Evolutionary conservation across 805 yeast species (phyloP), one percentile per base, ranked within the genome.

Genomic region (Candida golubevii): DNA sequence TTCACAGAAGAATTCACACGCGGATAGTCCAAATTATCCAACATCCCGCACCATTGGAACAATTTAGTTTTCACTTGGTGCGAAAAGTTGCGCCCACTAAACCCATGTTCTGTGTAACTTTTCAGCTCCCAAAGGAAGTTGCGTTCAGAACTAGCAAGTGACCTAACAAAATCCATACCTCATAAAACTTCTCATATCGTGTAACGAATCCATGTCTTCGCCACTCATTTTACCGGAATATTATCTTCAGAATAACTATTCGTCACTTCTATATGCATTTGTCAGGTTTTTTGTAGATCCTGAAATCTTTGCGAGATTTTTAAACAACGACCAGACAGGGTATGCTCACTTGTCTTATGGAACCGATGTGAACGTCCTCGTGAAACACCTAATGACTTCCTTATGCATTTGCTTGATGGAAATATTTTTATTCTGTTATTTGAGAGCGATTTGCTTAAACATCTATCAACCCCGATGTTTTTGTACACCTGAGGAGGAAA

Each of bases 11-110:
- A 53, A 77, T 90, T 7, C 82, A 83, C 47, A 74, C 78, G 15
- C 59, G 69, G 27, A 63, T 71, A 1, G 65, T 79, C 4, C 54
- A 68, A 5, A 62, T 74, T 13, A 61, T 84, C 32, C 69, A 72
- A 2, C 73, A 58, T 54, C 69, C 77, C 0, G 65, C 79, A 8
- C 75, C 79, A 0, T 67, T 79, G 11, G 72, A 71, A 4, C 60
- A 67, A 0, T 64, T 85, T 33, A 58, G 65, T 0, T 85, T 91
- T 65, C 98, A 91, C 58, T 68, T 84, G 51, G 99, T 93, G 8
- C 80, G 99, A 60, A 83, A 82, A 61, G 99, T 93, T 7, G 91
- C 99, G 1, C 99, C 99, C 4, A 88, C 97, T 6, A 93, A 93
- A 60, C 91, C 91, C 30, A 93, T 93, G 99, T 90, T 79, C 61